Evolutionary conservation across 2,329 filamentous ascomycete genomes (phyloP).

Genomic region (Helotiales sp.): DNA sequence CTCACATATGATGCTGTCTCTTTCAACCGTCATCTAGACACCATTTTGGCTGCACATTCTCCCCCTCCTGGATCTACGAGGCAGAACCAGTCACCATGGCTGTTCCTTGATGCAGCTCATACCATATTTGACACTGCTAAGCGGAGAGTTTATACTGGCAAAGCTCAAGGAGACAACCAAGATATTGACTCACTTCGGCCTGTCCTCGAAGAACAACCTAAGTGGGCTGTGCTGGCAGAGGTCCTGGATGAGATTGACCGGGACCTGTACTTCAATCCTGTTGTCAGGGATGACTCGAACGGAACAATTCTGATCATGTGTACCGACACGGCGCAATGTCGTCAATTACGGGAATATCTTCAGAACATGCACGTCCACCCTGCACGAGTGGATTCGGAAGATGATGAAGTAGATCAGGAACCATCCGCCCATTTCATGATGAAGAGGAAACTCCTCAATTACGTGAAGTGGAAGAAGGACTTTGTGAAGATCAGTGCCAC

Average conservation of each 20-base stretch:
- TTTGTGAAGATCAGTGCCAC: conserved; percentile 82
- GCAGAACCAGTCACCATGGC: conserved; percentile 90
- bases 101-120: conserved; percentile 93
- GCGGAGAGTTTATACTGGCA: conserved; percentile 79
- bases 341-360: conserved; percentile 86
- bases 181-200: conserved; percentile 57
- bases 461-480: conserved; percentile 86
- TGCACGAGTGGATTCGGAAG: conserved; percentile 38
- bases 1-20: conserved; percentile 87
- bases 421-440: conserved; percentile 86
- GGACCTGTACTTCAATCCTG: conserved; percentile 82
- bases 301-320: conserved; percentile 97
- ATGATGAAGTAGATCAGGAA: conserved; percentile 53
- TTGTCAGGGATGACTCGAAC: conserved; percentile 77
- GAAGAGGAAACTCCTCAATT: conserved; percentile 81
- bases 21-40: conserved; percentile 91
- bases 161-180: conserved; percentile 38
- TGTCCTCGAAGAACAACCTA: conserved; percentile 90
- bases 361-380: conserved; percentile 82
- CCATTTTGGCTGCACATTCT: conserved; percentile 86
- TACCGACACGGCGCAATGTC: conserved; percentile 79
- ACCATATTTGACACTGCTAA: conserved; percentile 92
- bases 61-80: conserved; percentile 84
- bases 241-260: conserved; percentile 91
- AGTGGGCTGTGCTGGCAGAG: conserved; percentile 88